Evolutionary conservation across 2,329 filamentous ascomycete species (phyloP).

Genomic region (Botrytis elliptica): DNA sequence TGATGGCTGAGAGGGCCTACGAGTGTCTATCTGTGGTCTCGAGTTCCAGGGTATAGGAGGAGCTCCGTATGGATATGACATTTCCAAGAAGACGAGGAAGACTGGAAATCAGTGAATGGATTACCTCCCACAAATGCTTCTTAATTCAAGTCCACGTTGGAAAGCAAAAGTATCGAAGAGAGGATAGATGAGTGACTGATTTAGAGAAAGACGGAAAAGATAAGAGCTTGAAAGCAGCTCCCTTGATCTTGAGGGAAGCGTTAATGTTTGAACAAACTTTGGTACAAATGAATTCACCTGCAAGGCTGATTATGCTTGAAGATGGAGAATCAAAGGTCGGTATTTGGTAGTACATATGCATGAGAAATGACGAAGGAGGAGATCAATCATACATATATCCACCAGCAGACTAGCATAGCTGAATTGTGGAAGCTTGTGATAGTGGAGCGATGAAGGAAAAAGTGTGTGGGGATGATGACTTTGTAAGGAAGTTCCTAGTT

Average conservation of each 20-base stretch:
- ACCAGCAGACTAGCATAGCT: conserved; percentile 17
- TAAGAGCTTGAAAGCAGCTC: neutral
- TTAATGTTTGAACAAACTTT: neutral
- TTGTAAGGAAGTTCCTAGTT: conserved; percentile 12
- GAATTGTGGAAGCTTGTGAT: conserved; percentile 1
- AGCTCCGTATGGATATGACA: conserved; percentile 33
- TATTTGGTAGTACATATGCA: conserved; percentile 16
- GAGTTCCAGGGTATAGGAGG: conserved; percentile 34
- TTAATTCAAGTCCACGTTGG: neutral
- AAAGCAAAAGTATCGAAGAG: neutral
- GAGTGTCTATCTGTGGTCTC: conserved; percentile 28
- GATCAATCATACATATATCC: conserved; percentile 17
- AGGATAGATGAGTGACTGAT: neutral
- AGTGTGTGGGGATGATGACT: conserved; percentile 19
- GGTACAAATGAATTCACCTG: neutral
- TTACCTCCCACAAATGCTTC: neutral
- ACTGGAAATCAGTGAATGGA: neutral
- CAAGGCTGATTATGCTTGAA: conserved; percentile 16
- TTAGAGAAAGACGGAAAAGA: neutral
- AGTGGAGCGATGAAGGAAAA: conserved; percentile 17
- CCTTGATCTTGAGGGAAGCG: neutral
- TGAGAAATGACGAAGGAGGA: conserved; percentile 2
- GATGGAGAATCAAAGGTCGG: conserved; percentile 9
- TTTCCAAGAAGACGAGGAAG: conserved; percentile 21
- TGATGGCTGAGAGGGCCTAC: conserved; percentile 37